Base-by-base conservation (phyloP, 2,329 filamentous ascomycete genomes). In the Fusarium longipes region DNA sequence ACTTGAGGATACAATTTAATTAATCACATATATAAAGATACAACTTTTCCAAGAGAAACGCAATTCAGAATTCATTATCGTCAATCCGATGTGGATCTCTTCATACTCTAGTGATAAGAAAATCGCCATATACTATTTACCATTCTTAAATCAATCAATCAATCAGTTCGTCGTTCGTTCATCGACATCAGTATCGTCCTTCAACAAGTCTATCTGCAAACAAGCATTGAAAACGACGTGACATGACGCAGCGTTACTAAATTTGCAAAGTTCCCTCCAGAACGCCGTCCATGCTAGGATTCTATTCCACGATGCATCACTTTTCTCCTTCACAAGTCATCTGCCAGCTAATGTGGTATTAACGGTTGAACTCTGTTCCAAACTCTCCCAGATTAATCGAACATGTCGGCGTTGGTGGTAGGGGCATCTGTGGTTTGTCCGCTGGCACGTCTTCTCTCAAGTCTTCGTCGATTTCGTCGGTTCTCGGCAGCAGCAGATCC, bases 381-480 rank as follows among this genome's bases (percentile, higher is more conserved):
- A 17, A 22, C 32, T 33, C 24, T 24, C 29, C 18, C 18, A 7
- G 24, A 33, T 55, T 53, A 70, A 50, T 69, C 67, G 45, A 61
- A 69, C 67, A 69, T 69, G n/a, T 69, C 67, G 27, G 44, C 66
- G 10, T 53, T 60, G 29, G 67, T 36, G 43, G 54, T n/a, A 22
- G 67, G 64, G 6, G 51, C 40, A 24, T 69, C 67, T 22, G 47
- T 27, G n/a, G 57, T 39, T 57, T 74, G 80, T 36, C 70, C 70
- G 76, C 70, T 80, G 67, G 69, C 81, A 77, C 76, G 79, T 68
- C 87, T 73, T 59, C 81, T 80, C 75, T 90, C 87, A 62, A 83
- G 74, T 67, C 87, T 80, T 70, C 87, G 82, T 73, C 87, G 79
- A 73, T 87, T 79, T 67, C 85, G 75, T 64, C 87, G 79, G 58